Percentiles rank a stretch among this genome's conserved stretches.
These are phyloP conservation scores for Curvularia spicifera DNA, from an alignment of 2,329 filamentous ascomycete species.

Conservation along the genomic window DNA sequence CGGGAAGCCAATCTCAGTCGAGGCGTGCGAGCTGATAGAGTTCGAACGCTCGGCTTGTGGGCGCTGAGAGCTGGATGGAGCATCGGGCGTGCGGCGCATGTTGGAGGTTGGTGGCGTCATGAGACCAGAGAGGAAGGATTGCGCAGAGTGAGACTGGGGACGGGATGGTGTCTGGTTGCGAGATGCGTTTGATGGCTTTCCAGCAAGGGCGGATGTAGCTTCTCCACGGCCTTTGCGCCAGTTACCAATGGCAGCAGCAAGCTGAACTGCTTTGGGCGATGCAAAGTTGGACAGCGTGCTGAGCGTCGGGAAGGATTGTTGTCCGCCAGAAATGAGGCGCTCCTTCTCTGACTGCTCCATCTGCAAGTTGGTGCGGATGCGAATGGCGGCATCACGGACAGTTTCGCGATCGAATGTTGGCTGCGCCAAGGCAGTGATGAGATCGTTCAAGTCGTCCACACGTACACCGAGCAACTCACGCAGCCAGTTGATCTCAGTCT, in stretches of 20 bases:
- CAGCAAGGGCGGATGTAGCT: conserved; percentile 55
- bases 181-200: conserved; percentile 38
- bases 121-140: conserved; percentile 75
- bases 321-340: conserved; percentile 72
- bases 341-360: conserved; percentile 98
- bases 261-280: conserved; percentile 82
- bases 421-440: conserved; percentile 78
- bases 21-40: conserved; percentile 39
- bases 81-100: conserved; percentile 66
- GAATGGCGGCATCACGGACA: conserved; percentile 89
- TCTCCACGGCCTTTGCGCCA: conserved; percentile 75
- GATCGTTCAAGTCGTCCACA: conserved; percentile 89
- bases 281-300: conserved; percentile 78
- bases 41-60: conserved; percentile 36
- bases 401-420: conserved; percentile 77
- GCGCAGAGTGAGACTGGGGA: conserved; percentile 56
- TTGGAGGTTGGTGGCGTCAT: conserved; percentile 87
- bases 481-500: conserved; percentile 94
- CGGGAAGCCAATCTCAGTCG: conserved; percentile 42
- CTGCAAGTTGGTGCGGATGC: conserved; percentile 90
- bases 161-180: conserved; percentile 46
- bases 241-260: conserved; percentile 96
- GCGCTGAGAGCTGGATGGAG: conserved; percentile 42
- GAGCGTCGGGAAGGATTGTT: conserved; percentile 71
- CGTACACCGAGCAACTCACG: conserved; percentile 91